Percentiles rank a stretch among this genome's conserved stretches.
These are phyloP conservation scores for Tephrocybe sp. DNA, from an alignment of 768 basidiomycete species.

Conservation along the genomic window DNA sequence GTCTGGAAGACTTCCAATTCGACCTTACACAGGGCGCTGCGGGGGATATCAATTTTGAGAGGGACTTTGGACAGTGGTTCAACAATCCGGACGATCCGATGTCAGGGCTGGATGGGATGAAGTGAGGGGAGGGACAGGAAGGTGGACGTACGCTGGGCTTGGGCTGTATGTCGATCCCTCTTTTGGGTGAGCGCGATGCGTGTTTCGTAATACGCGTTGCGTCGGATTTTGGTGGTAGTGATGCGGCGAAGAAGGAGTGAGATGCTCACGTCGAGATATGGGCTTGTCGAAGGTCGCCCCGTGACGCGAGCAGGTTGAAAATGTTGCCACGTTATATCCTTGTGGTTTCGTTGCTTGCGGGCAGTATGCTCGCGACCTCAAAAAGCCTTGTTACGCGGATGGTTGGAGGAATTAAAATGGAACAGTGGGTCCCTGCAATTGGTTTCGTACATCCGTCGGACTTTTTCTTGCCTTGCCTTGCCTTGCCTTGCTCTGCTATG, in stretches of 20 bases:
- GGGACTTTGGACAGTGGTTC: slow-evolving; percentile 78
- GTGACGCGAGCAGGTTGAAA: neutral
- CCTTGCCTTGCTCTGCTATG: too few relatives aligned
- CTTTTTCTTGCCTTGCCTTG: neutral
- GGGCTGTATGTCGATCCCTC: neutral
- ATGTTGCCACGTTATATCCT: neutral
- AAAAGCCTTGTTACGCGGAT: slow-evolving; percentile 1
- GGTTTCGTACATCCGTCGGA: neutral
- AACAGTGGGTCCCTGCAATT: neutral
- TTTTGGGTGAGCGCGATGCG: too few relatives aligned
- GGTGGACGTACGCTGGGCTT: neutral
- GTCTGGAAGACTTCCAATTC: slow-evolving; percentile 40
- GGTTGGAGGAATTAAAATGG: slow-evolving; percentile 7
- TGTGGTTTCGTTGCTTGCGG: neutral
- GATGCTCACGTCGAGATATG: neutral
- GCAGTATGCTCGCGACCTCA: neutral
- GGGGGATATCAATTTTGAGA: slow-evolving; percentile 60
- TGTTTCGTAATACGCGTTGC: too few relatives aligned
- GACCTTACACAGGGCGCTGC: slow-evolving; percentile 38
- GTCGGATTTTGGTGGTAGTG: too few relatives aligned
- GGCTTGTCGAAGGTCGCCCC: neutral
- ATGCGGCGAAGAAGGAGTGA: too few relatives aligned
- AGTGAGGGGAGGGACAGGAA: slow-evolving; percentile 3
- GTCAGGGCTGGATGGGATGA: slow-evolving; percentile 18
- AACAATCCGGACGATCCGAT: slow-evolving; percentile 45